Base-by-base conservation (phyloP, 2,329 filamentous ascomycete species). In the Colletotrichum agaves region DNA sequence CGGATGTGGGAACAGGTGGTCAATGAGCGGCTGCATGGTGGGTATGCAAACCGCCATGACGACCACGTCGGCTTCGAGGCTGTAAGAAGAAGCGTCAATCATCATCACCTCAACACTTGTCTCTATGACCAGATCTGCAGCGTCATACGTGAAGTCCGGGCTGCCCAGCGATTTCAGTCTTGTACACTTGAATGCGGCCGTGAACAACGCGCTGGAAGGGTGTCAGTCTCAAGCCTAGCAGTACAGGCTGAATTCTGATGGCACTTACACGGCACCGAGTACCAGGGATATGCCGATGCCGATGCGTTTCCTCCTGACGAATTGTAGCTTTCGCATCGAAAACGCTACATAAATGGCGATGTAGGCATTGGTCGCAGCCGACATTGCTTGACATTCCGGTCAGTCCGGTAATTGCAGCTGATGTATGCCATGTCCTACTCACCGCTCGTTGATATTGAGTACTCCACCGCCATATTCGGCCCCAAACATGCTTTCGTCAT, bases 391-490 rank as follows among this genome's bases (percentile, higher is more conserved):
- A 39, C 5, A 8, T 11, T 12, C 62, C 5, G 37, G 23, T 63
- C 17, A 33, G n/a, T 39, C 1, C 0, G 3, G 2, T 35, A 5
- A 1, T 27, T 7, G 5, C 0, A 15, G 3, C 2, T 23, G 5
- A 1, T 27, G 27, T 27, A 4, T 12, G 35, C 13, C 17, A 15
- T 2, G 2, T 11, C 4, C 0, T 0, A 72, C 74, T 56, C 64
- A 82, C 81, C 73, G 60, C 80, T 80, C 2, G 79, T 76, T 27
- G 76, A 80, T 4, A 81, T 78, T 2, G 78, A 76, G 63, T 80
- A 82, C 56, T 78, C 69, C 21, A 83, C 77, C 2, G 82, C 71
- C 50, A 79, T 76, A 62, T 69, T 73, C 11, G 67, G 73, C 63
- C 73, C 74, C 71, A 75, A 76, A 70, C 78, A 84, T 5, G 52